Evolutionary conservation across 768 basidiomycete species (phyloP).

Genomic region (Boletus reticulatus): DNA sequence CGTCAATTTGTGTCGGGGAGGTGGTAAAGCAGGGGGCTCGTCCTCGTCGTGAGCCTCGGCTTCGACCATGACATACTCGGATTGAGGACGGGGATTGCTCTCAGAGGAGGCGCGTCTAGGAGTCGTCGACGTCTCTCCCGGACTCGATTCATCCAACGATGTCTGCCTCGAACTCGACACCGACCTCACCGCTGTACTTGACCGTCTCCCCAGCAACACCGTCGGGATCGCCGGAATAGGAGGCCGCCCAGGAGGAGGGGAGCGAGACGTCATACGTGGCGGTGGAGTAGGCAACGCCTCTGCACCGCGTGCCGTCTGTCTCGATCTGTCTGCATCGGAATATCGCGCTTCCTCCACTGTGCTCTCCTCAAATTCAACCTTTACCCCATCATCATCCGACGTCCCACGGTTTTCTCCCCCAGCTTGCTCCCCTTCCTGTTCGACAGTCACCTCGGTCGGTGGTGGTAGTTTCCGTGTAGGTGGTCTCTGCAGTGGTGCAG

Average conservation of each 20-base stretch:
- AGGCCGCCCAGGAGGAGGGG: constrained; percentile 36
- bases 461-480: constrained; percentile 34
- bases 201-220: constrained; percentile 31
- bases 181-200: constrained; percentile 34
- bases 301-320: constrained; percentile 3
- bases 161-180: constrained; percentile 37
- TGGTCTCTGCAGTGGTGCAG: constrained; percentile 31
- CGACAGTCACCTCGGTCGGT: constrained; percentile 6
- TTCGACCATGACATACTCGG: constrained; percentile 66
- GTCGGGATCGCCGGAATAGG: constrained; percentile 38
- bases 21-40: constrained; percentile 22
- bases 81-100: constrained; percentile 26
- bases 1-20: constrained; percentile 42
- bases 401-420: constrained; percentile 43
- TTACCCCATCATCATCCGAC: constrained; percentile 56
- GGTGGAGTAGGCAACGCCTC: constrained; percentile 48
- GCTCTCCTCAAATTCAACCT: constrained; percentile 69
- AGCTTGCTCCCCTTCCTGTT: constrained; percentile 22
- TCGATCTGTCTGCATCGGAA: constrained; percentile 42
- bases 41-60: constrained; percentile 41
- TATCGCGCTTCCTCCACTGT: constrained; percentile 66
- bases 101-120: not conserved
- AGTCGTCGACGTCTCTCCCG: constrained; percentile 5
- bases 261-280: constrained; percentile 33
- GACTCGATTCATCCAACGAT: constrained; percentile 32